Conservation (phyloP, 2,329 filamentous ascomycete genomes). For the Botryotinia calthae region DNA sequence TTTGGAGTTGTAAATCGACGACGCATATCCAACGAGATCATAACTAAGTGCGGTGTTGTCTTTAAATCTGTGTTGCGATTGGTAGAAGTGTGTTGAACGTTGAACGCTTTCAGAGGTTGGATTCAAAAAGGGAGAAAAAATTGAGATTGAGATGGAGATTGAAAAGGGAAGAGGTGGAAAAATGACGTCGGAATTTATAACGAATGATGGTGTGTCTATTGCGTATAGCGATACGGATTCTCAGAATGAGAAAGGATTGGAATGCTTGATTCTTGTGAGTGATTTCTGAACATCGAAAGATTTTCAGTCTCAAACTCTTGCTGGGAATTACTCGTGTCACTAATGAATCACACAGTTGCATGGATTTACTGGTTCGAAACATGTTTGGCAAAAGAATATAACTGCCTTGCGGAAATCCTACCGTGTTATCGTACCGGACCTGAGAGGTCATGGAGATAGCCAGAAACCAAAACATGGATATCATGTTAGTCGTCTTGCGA, state of each 20-base stretch:
- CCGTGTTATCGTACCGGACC: slow-evolving; percentile 36
- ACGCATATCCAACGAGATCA: neutral
- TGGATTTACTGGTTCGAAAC: slow-evolving; percentile 38
- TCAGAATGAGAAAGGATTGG: slow-evolving; percentile 10
- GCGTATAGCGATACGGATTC: slow-evolving; percentile 32
- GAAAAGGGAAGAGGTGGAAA: neutral
- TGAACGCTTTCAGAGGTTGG: neutral
- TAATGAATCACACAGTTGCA: slow-evolving; percentile 33
- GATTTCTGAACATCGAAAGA: neutral
- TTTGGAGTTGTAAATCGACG: neutral
- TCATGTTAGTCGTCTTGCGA: slow-evolving; percentile 37
- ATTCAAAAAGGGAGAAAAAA: no score
- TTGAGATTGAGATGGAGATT: no score
- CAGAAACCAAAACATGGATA: slow-evolving; percentile 34
- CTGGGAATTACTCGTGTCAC: neutral
- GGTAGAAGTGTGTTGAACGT: neutral
- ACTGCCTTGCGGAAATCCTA: slow-evolving; percentile 27
- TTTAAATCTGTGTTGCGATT: neutral
- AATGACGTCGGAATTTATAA: neutral
- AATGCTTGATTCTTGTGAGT: slow-evolving; percentile 33
- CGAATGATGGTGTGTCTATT: slow-evolving; percentile 30
- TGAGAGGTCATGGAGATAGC: slow-evolving; percentile 36
- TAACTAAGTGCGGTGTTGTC: neutral
- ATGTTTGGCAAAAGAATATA: slow-evolving; percentile 37
- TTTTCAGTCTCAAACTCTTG: no score